Conservation (phyloP, 306 rosid genomes). For the Albizia julibrissin region DNA sequence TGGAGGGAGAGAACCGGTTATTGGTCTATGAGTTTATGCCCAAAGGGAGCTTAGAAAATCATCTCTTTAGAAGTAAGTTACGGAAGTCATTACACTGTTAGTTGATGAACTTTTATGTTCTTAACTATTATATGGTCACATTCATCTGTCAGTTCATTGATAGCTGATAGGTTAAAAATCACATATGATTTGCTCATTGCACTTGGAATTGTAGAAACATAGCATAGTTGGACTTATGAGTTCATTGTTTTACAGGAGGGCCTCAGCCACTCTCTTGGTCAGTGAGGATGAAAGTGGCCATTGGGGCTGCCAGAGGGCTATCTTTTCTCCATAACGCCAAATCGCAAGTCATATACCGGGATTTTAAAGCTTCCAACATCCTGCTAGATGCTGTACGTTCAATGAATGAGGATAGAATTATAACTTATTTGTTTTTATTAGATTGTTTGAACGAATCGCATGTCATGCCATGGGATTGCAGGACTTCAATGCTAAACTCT, state of each 20-base stretch:
- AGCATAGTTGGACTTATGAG: constrained; percentile 4
- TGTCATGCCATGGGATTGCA: constrained; percentile 35
- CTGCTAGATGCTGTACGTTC: constrained; percentile 72
- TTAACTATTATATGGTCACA: background rate
- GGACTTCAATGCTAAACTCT: constrained; percentile 86
- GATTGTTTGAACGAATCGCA: constrained; percentile 17
- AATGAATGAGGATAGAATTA: background rate
- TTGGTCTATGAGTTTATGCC: constrained; percentile 92
- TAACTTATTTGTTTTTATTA: background rate
- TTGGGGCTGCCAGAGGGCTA: constrained; percentile 89
- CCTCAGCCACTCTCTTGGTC: constrained; percentile 89
- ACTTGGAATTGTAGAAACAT: background rate
- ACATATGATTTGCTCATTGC: background rate
- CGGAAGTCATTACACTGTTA: background rate
- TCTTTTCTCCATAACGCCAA: constrained; percentile 81
- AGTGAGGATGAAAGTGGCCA: constrained; percentile 84
- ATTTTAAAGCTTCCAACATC: constrained; percentile 86
- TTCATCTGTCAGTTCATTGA: background rate
- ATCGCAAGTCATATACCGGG: constrained; percentile 88
- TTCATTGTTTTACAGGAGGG: constrained; percentile 62
- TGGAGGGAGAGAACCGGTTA: constrained; percentile 75
- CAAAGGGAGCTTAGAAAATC: constrained; percentile 88
- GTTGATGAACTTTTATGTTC: background rate
- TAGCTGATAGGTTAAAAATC: background rate
- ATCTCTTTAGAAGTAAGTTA: constrained; percentile 85